Conservation (phyloP, 2,329 filamentous ascomycete species). For the Fusarium brevicatenulatum region DNA sequence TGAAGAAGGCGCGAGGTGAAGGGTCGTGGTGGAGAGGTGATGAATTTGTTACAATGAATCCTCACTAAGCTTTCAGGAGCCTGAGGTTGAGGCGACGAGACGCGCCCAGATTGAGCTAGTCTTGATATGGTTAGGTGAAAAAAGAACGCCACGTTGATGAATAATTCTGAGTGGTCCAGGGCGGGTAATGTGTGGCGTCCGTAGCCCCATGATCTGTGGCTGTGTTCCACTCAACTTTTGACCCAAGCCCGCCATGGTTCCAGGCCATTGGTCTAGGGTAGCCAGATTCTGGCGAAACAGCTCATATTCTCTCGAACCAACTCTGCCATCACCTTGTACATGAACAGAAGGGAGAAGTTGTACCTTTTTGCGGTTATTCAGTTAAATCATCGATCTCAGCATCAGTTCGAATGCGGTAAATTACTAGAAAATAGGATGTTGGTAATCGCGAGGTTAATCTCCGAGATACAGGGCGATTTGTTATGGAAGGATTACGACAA, state of each 20-base stretch:
- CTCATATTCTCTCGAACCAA: constrained; percentile 22
- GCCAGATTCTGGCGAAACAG: constrained; percentile 3
- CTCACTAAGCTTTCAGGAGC: constrained; percentile 39
- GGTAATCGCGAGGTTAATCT: neutral
- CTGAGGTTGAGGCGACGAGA: constrained; percentile 40
- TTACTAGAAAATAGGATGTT: neutral
- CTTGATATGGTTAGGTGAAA: neutral
- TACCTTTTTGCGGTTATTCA: neutral
- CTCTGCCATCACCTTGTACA: neutral
- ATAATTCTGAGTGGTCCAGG: neutral
- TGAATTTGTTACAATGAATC: constrained; percentile 43
- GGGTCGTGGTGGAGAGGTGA: constrained; percentile 34
- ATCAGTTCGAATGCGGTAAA: rapidly evolving
- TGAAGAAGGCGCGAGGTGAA: constrained; percentile 34
- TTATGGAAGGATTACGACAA: too few species aligned
- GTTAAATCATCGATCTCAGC: rapidly evolving
- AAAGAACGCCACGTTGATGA: constrained; percentile 22
- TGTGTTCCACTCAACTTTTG: neutral
- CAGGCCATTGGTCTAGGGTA: neutral
- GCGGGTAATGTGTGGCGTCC: neutral
- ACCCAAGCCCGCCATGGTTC: neutral
- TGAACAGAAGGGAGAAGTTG: constrained; percentile 1
- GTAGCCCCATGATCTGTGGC: neutral
- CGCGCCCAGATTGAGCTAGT: constrained; percentile 31
- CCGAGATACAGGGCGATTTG: neutral